These are phyloP conservation scores for Phoma sp. DNA, from an alignment of 2,329 filamentous ascomycete genomes.

Conservation along the genomic window DNA sequence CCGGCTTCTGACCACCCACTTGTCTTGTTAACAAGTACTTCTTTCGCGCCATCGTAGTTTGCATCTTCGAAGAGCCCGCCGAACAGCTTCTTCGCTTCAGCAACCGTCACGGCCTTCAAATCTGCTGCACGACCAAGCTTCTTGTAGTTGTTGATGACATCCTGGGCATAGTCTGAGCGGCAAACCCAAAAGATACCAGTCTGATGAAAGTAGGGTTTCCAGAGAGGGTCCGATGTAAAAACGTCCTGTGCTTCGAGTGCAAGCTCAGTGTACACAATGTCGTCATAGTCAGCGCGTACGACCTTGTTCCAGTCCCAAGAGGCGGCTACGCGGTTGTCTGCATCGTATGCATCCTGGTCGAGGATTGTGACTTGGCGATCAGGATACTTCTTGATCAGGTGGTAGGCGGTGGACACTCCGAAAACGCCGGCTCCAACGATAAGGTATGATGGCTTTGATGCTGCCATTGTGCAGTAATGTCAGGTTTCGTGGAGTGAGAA, in stretches of 20 bases:
- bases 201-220: slow-evolving; percentile 60
- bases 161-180: slow-evolving; percentile 53
- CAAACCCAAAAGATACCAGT: slow-evolving; percentile 58
- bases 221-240: slow-evolving; percentile 65
- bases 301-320: slow-evolving; percentile 79
- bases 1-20: slow-evolving; percentile 70
- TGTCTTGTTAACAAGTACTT: slow-evolving; percentile 66
- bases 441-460: slow-evolving; percentile 39
- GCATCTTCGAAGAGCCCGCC: slow-evolving; percentile 66
- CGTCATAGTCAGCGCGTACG: slow-evolving; percentile 71
- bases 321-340: slow-evolving; percentile 57
- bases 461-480: slow-evolving; percentile 33
- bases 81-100: slow-evolving; percentile 63
- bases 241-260: slow-evolving; percentile 70
- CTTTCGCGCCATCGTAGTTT: slow-evolving; percentile 64
- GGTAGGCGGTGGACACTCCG: slow-evolving; percentile 48
- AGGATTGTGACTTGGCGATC: slow-evolving; percentile 50
- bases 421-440: slow-evolving; percentile 49
- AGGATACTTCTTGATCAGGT: slow-evolving; percentile 51
- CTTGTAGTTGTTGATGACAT: slow-evolving; percentile 59
- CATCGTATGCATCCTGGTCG: slow-evolving; percentile 45
- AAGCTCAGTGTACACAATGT: slow-evolving; percentile 67
- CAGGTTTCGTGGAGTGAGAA: slow-evolving; percentile 23
- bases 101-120: slow-evolving; percentile 52
- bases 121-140: slow-evolving; percentile 57